phyloP scores from a whole-genome alignment of 768 basidiomycete species.

The Leccinum incarnatum region DNA sequence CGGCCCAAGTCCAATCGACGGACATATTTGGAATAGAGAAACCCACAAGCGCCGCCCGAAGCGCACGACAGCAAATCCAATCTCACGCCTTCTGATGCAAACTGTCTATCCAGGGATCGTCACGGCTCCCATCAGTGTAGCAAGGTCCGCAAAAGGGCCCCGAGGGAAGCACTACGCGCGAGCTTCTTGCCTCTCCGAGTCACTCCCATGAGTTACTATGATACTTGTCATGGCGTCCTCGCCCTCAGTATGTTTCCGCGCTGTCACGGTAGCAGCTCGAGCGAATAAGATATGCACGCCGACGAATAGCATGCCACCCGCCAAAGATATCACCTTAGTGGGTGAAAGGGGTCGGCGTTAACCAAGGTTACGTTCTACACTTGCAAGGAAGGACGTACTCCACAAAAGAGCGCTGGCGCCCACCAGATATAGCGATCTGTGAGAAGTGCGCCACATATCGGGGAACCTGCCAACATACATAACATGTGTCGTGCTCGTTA shows the following conservation, averaged over 20 bases:
- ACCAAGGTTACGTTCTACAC: neutral
- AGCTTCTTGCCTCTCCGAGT: neutral
- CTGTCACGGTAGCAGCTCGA: neutral
- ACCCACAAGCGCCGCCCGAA: neutral
- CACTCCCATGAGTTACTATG: neutral
- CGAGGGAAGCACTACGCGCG: neutral
- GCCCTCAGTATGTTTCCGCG: neutral
- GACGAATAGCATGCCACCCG: slow-evolving; percentile 5
- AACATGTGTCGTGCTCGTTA: slow-evolving; percentile 2
- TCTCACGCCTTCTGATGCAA: neutral
- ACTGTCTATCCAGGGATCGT: neutral
- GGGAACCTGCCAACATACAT: slow-evolving; percentile 41
- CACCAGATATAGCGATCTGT: slow-evolving; percentile 52
- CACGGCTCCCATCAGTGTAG: neutral
- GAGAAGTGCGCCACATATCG: slow-evolving; percentile 56
- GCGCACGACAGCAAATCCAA: neutral
- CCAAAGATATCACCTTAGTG: slow-evolving; percentile 12
- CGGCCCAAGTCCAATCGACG: neutral
- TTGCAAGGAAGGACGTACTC: slow-evolving; percentile 23
- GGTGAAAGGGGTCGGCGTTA: neutral
- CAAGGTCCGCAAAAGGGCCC: neutral
- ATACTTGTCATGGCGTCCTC: neutral
- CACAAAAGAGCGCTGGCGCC: slow-evolving; percentile 53
- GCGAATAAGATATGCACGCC: slow-evolving; percentile 12
- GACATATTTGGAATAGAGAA: neutral